These are phyloP conservation scores for Helichrysum umbraculigerum DNA, from an alignment of 129 eudicot species.

Conservation along the genomic window DNA sequence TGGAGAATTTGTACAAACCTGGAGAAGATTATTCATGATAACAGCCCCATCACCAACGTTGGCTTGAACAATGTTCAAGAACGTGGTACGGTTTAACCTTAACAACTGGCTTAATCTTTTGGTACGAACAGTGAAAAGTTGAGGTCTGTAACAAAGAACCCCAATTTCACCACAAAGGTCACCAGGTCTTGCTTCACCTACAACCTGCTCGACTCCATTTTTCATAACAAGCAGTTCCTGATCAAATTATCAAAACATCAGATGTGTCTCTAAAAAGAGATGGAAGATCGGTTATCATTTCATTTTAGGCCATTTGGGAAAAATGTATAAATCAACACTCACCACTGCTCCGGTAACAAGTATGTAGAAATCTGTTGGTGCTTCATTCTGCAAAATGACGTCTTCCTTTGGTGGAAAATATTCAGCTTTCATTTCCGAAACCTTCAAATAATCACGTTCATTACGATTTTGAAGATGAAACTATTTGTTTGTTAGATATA, in stretches of 20 bases:
- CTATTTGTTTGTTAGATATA: neutral
- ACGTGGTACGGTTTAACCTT: slow-evolving; percentile 65
- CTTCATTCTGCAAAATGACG: slow-evolving; percentile 80
- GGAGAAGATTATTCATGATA: slow-evolving; percentile 76
- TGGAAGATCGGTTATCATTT: neutral
- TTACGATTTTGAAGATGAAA: neutral
- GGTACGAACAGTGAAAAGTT: slow-evolving; percentile 69
- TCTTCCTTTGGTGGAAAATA: slow-evolving; percentile 89
- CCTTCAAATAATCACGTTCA: slow-evolving; percentile 32
- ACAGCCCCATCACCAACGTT: slow-evolving; percentile 77
- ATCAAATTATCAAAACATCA: slow-evolving; percentile 1
- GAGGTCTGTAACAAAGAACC: slow-evolving; percentile 78
- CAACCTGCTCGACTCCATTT: slow-evolving; percentile 68
- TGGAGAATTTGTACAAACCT: slow-evolving; percentile 39
- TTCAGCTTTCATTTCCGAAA: slow-evolving; percentile 81
- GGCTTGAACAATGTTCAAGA: slow-evolving; percentile 59
- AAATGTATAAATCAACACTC: slow-evolving; percentile 16
- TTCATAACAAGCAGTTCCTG: slow-evolving; percentile 67
- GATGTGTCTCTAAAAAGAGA: neutral
- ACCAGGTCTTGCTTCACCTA: slow-evolving; percentile 56
- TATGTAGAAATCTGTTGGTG: slow-evolving; percentile 76
- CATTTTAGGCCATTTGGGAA: neutral
- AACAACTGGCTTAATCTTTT: slow-evolving; percentile 72
- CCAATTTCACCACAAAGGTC: slow-evolving; percentile 78
- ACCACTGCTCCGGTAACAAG: slow-evolving; percentile 84